A percentile compares a stretch with the other conserved stretches of the same genome.
phyloP scores from a whole-genome alignment of 2,329 filamentous ascomycete species.

The Niveomyces coronatus region DNA sequence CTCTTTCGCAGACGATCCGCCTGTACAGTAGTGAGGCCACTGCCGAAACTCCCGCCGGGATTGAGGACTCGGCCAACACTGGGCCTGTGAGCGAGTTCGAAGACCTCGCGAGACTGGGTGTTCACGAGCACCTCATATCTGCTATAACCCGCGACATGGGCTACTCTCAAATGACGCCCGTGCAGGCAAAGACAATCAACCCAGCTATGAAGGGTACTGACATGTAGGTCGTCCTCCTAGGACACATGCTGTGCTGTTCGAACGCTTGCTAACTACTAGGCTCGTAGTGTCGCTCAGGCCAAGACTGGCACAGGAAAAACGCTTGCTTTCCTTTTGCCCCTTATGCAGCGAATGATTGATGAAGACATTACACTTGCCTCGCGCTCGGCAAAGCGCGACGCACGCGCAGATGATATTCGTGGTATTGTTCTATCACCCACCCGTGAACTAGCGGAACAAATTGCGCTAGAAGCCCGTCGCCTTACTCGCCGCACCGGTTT shows the following conservation, averaged over 20 bases:
- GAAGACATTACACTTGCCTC: constrained; percentile 51
- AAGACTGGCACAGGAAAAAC: constrained; percentile 98
- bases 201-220: constrained; percentile 71
- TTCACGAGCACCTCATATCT: constrained; percentile 55
- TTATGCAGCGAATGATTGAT: constrained; percentile 67
- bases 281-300: constrained; percentile 70
- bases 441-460: constrained; percentile 72
- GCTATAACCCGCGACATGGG: constrained; percentile 63
- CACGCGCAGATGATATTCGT: constrained; percentile 48
- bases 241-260: background rate
- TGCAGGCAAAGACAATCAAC: constrained; percentile 76
- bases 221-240: constrained; percentile 51
- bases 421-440: constrained; percentile 70
- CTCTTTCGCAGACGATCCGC: constrained; percentile 18
- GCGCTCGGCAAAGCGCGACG: constrained; percentile 23
- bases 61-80: constrained; percentile 13
- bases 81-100: constrained; percentile 25
- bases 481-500: constrained; percentile 57
- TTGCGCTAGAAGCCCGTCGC: constrained; percentile 66
- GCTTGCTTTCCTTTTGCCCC: constrained; percentile 79
- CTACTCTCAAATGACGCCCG: constrained; percentile 82
- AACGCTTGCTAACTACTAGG: background rate
- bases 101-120: constrained; percentile 34
- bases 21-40: constrained; percentile 31
- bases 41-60: constrained; percentile 16